These are phyloP conservation scores for Saccharomycopsis babjevae DNA, from an alignment of 805 yeast genomes.

Conservation along the genomic window DNA sequence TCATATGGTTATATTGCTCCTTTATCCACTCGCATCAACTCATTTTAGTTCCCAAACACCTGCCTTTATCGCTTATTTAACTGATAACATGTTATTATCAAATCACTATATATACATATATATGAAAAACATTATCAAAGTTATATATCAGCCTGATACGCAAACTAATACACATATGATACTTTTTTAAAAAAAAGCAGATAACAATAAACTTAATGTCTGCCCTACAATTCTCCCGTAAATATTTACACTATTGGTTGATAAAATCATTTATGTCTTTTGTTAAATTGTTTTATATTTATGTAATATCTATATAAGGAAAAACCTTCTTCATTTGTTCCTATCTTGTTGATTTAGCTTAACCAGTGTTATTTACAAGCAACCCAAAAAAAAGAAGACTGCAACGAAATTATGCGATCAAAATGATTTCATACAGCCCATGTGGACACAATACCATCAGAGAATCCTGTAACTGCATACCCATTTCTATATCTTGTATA, in stretches of 20 bases:
- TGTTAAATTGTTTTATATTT: background rate
- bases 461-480: slow-evolving; percentile 55
- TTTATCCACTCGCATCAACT: no score
- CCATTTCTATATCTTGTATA: slow-evolving; percentile 48
- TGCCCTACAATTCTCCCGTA: background rate
- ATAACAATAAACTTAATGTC: background rate
- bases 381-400: background rate
- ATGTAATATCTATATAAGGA: background rate
- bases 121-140: background rate
- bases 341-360: background rate
- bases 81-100: background rate
- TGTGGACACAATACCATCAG: slow-evolving; percentile 48
- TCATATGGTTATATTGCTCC: no score
- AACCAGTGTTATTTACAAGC: background rate
- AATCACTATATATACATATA: background rate
- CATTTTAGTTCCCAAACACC: no score
- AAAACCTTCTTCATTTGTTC: background rate
- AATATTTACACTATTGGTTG: no score
- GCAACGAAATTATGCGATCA: background rate
- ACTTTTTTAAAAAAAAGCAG: background rate
- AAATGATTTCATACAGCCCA: slow-evolving; percentile 41
- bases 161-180: background rate
- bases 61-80: background rate
- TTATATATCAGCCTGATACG: background rate
- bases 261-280: background rate